Conservation (phyloP, 2,329 filamentous ascomycete species). For the Curvularia spicifera region DNA sequence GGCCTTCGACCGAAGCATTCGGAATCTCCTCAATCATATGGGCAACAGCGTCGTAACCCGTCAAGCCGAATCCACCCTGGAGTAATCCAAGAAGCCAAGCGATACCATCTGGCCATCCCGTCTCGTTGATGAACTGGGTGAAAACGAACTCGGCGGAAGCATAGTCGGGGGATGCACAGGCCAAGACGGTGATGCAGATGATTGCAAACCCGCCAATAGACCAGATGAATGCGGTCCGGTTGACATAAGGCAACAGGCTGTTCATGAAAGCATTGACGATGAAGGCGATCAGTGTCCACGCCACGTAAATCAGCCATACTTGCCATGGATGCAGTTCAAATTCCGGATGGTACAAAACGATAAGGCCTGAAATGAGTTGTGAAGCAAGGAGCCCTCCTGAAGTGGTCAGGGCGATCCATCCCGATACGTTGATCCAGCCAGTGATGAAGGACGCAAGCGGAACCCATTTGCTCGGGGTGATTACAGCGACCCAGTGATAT, state of each 20-base stretch:
- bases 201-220: conserved; percentile 71
- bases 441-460: conserved; percentile 72
- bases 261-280: conserved; percentile 70
- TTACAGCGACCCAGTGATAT: conserved; percentile 74
- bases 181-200: conserved; percentile 72
- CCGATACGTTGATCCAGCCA: conserved; percentile 75
- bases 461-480: conserved; percentile 66
- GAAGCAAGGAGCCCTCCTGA: conserved; percentile 72
- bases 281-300: conserved; percentile 66
- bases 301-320: conserved; percentile 75
- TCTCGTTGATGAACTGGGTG: conserved; percentile 69
- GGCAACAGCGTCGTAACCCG: conserved; percentile 61
- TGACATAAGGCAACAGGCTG: conserved; percentile 67
- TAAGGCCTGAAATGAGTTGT: conserved; percentile 69
- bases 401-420: conserved; percentile 71
- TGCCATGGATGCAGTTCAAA: conserved; percentile 70
- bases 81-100: conserved; percentile 60
- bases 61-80: conserved; percentile 62
- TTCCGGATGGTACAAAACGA: conserved; percentile 64
- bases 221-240: conserved; percentile 74
- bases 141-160: conserved; percentile 71
- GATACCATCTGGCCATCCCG: conserved; percentile 72
- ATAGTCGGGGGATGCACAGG: conserved; percentile 70
- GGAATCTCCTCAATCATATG: conserved; percentile 68
- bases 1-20: conserved; percentile 64